Percentiles rank a stretch among this genome's conserved stretches.
These are phyloP conservation scores for Kuraishia hungarica DNA, from an alignment of 805 yeast genomes.

Conservation along the genomic window DNA sequence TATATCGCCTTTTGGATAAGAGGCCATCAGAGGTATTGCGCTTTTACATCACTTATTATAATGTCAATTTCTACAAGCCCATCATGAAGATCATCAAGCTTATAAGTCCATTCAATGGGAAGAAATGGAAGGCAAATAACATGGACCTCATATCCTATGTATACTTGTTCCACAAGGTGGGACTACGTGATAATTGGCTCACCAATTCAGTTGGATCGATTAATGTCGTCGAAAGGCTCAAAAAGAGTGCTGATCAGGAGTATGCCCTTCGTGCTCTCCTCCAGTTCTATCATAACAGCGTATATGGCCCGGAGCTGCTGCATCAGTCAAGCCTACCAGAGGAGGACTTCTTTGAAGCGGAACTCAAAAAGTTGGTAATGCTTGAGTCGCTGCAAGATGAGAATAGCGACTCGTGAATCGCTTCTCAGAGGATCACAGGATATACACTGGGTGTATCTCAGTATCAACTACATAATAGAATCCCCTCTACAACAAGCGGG, in stretches of 20 bases:
- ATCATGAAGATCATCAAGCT: constrained; percentile 68
- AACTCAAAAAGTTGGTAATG: constrained; percentile 20
- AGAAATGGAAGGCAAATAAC: constrained; percentile 87
- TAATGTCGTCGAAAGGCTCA: constrained; percentile 60
- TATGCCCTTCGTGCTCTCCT: constrained; percentile 71
- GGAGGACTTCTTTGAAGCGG: constrained; percentile 32
- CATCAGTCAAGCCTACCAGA: constrained; percentile 12
- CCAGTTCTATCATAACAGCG: constrained; percentile 64
- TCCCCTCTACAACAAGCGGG: no score
- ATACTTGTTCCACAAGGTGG: constrained; percentile 64
- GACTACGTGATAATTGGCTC: constrained; percentile 80
- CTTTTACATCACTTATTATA: constrained; percentile 50
- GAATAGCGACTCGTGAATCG: not conserved
- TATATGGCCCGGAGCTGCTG: constrained; percentile 44
- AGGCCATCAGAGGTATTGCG: constrained; percentile 59
- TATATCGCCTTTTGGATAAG: constrained; percentile 50
- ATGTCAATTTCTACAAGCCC: constrained; percentile 55
- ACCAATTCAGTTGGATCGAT: constrained; percentile 64
- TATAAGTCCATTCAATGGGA: constrained; percentile 82
- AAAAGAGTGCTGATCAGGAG: constrained; percentile 78
- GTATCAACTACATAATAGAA: no score
- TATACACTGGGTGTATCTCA: no score
- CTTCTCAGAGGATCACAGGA: not conserved
- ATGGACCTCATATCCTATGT: constrained; percentile 91
- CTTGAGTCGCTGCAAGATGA: not conserved